Percentiles rank a stretch among this genome's conserved stretches.
phyloP scores from a whole-genome alignment of 2,329 filamentous ascomycete species.

The Nannizziopsis barbatae region DNA sequence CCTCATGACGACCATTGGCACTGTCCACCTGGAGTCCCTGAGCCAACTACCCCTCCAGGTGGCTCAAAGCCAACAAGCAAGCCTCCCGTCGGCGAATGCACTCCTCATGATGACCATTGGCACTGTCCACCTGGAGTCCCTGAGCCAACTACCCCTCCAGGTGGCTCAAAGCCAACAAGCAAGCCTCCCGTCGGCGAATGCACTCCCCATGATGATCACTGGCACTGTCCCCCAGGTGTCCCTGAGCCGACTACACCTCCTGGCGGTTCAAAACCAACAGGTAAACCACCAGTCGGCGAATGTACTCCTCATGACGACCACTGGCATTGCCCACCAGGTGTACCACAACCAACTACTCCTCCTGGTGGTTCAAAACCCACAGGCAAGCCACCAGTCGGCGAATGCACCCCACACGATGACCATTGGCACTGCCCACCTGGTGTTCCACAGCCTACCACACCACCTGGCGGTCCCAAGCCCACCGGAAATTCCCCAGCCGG shows the following conservation, averaged over 20 bases:
- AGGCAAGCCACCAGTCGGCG: neutral
- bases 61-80: neutral
- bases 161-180: neutral
- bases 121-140: neutral
- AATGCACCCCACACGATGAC: conserved; percentile 2
- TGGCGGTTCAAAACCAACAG: neutral
- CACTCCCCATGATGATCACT: neutral
- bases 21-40: neutral
- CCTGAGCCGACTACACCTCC: neutral
- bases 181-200: neutral
- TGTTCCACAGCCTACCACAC: conserved; percentile 3
- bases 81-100: neutral
- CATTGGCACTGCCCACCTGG: conserved; percentile 8
- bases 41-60: neutral
- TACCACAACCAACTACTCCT: conserved; percentile 1
- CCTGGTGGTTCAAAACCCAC: neutral
- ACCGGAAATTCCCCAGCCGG: too few relatives aligned
- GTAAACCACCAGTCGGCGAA: neutral
- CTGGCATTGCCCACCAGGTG: conserved; percentile 6
- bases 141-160: neutral
- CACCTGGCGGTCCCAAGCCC: neutral
- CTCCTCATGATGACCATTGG: neutral
- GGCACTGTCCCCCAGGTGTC: neutral
- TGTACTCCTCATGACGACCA: conserved; percentile 7
- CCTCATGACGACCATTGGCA: neutral